These are phyloP conservation scores for Ogataea nonfermentans DNA, from an alignment of 805 yeast genomes.

Conservation along the genomic window DNA sequence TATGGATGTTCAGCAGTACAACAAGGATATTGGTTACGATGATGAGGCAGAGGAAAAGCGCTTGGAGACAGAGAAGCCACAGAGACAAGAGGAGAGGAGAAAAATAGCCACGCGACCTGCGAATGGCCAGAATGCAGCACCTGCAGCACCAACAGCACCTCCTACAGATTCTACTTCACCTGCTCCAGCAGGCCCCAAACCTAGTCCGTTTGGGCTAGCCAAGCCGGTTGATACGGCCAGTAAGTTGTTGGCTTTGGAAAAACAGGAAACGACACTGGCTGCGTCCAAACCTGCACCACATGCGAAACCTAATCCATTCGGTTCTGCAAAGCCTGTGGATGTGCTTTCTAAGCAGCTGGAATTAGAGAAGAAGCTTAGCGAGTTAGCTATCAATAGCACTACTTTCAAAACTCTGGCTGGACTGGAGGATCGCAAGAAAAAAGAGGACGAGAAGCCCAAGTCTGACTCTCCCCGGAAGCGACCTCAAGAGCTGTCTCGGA, in stretches of 20 bases:
- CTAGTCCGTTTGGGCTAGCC: conserved; percentile 78
- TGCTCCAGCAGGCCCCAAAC: conserved; percentile 33
- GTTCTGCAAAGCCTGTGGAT: conserved; percentile 84
- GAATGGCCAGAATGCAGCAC: neutral
- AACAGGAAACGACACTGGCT: conserved; percentile 22
- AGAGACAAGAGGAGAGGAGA: conserved; percentile 2
- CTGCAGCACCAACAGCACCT: conserved; percentile 7
- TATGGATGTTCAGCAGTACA: conserved; percentile 32
- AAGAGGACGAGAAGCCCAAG: neutral
- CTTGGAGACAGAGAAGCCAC: conserved; percentile 11
- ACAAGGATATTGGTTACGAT: conserved; percentile 27
- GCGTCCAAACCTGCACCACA: conserved; percentile 18
- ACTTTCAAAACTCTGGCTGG: conserved; percentile 33
- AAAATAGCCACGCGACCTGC: conserved; percentile 2
- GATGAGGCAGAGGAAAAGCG: conserved; percentile 28
- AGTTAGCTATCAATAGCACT: conserved; percentile 46
- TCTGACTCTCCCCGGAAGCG: conserved; percentile 2
- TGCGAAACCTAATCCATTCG: conserved; percentile 67
- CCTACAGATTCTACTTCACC: conserved; percentile 6
- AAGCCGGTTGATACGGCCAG: conserved; percentile 53
- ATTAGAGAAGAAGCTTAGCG: conserved; percentile 48
- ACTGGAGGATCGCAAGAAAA: conserved; percentile 19
- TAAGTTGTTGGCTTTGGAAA: conserved; percentile 13
- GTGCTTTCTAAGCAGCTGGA: conserved; percentile 62
- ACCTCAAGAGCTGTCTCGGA: neutral